Base-by-base conservation (phyloP, 169 alveolate genomes). In the Plasmodium berghei region DNA sequence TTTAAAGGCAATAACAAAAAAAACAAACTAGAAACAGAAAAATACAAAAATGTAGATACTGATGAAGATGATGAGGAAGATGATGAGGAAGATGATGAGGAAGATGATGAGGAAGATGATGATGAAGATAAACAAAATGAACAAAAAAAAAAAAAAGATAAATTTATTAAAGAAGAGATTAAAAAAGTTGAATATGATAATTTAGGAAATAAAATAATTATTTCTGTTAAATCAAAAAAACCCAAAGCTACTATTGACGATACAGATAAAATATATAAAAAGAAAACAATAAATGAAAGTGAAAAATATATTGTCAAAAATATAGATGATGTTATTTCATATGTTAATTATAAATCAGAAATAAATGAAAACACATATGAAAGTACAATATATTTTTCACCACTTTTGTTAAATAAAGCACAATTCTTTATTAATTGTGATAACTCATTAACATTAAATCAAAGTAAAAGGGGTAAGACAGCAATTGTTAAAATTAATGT, bases 171-270 rank as follows among this genome's bases (percentile, higher is more conserved):
- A 8, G 24, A 52, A 16, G 26, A 59, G 9, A 72, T 34, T 58
- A 42, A n/a, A 22, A 71, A 71, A 18, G 64, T 63, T 26, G 70
- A 48, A 9, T 75, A 75, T 26, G 89, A 75, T 34, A 58, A 49
- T 1, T 14, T 75, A 64, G 89, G 89, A 18, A 75, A 75, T 67
- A 75, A 75, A 75, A 62, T 75, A 63, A 63, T 75, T 40, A 67
- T 63, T 14, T 48, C 77, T 24, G 8, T 75, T 18, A 75, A 45
- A 1, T 62, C 89, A 1, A 67, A 75, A 46, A 75, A 69, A 48
- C 89, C 89, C 5, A 75, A 75, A 64, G 89, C 89, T n/a, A 66
- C 74, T n/a, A 26, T 75, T 2, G 90, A 56, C 55, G 85, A 83
- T 48, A n/a, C 48, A 48, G 69, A 0, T n/a, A 55, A 9, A 26